Evolutionary conservation across 2,329 filamentous ascomycete genomes (phyloP).

Genomic region (Cercospora nicotianae): DNA sequence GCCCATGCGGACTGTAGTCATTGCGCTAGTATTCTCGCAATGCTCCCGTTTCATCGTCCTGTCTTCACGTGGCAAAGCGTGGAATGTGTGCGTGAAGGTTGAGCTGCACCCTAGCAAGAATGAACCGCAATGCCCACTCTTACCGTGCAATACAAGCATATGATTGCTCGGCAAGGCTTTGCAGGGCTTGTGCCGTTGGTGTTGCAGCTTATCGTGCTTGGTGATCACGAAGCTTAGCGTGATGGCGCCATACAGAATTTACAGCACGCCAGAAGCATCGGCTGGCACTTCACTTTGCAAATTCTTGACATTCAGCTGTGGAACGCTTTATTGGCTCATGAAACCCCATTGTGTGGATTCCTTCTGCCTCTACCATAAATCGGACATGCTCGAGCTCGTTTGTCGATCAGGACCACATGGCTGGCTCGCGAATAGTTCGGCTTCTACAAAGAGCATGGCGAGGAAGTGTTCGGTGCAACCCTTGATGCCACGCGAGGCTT

Average conservation of each 20-base stretch:
- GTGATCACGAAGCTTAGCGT: conserved; percentile 12
- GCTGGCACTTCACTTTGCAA: not conserved
- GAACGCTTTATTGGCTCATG: not conserved
- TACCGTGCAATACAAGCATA: not conserved
- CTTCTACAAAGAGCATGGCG: not conserved
- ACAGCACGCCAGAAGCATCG: conserved; percentile 21
- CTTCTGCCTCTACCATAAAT: not conserved
- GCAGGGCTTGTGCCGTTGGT: conserved; percentile 10
- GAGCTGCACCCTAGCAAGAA: not conserved
- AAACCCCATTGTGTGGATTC: not conserved
- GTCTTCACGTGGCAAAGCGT: not conserved
- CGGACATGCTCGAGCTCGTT: not conserved
- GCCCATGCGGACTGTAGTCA: not conserved
- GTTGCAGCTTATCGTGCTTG: conserved; percentile 6
- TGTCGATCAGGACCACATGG: not conserved
- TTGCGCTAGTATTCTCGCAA: not conserved
- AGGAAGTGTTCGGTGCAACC: not conserved
- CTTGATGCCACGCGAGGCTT: not conserved
- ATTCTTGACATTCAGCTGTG: not conserved
- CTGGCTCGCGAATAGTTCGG: not conserved
- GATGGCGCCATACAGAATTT: conserved; percentile 18
- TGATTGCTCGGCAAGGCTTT: conserved; percentile 16
- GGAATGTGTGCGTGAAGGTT: not conserved
- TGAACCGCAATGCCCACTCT: not conserved
- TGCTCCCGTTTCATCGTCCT: not conserved